Base-by-base conservation (phyloP, 2,329 filamentous ascomycete genomes). In the Botrytis deweyae region DNA sequence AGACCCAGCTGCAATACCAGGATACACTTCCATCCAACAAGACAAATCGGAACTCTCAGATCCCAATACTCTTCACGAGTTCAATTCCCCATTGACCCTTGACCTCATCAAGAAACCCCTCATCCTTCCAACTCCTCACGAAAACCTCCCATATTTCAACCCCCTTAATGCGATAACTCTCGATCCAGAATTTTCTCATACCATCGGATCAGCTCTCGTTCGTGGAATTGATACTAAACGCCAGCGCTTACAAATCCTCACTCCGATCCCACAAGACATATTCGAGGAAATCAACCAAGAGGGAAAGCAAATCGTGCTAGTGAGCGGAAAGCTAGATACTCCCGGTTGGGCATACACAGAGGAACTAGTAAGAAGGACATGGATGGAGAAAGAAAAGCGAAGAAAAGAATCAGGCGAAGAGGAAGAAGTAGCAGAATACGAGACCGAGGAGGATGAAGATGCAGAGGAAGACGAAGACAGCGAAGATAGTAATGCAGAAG, bases 301-400 rank as follows among this genome's bases (percentile, higher is more conserved):
- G 42, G 86, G 86, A 0, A 83, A 85, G 46, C 83, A 85, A 25
- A 83, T 93, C 25, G 87, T 93, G 4, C 84, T 94, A 5, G 86
- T 93, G 0, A 87, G 90, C 72, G 92, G 92, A 3, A 90, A 88
- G 76, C 88, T 92, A 72, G 92, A 93, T 78, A 83, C 88, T 2
- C 90, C 91, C 0, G 89, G 86, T 4, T 93, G 91, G 91, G 89
- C 90, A 1, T 92, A 92, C 75, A 88, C 88, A 0, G 91, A 93
- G 79, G 88, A 91, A 52, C 77, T 90, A 25, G 86, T 89, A 76
- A 77, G 81, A 46, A 77, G 74, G 49, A 72, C 72, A 18, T 62
- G 55, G 25, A 18, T 70, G 5, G 74, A 73, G 36, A 78, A 80
- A 44, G 70, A 64, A 58, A 72, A 44, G 25, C 59, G 61, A 70